Conservation (phyloP, 352 stramenopile species). For the Pythium dissimile region DNA sequence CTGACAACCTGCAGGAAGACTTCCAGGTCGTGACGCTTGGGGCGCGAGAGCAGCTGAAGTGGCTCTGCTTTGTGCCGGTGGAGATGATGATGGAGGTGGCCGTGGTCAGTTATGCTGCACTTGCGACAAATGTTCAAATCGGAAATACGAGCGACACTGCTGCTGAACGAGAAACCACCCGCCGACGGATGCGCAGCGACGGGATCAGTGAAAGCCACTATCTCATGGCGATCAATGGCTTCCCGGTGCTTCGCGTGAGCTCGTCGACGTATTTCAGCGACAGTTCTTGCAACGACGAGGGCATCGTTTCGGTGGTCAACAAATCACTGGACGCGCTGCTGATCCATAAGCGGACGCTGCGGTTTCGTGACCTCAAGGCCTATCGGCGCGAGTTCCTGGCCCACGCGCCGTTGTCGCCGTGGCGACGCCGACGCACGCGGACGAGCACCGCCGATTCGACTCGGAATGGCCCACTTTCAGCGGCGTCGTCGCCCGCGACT, state of each 20-base stretch:
- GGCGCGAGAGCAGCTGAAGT: slow-evolving; percentile 24
- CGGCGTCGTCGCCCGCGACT: background rate
- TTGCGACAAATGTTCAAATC: background rate
- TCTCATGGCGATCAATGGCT: slow-evolving; percentile 38
- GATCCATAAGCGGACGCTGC: slow-evolving; percentile 10
- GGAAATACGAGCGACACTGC: background rate
- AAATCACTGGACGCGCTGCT: slow-evolving; percentile 19
- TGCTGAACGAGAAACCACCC: background rate
- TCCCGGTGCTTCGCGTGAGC: slow-evolving; percentile 32
- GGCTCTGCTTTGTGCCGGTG: slow-evolving; percentile 26
- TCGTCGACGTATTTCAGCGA: slow-evolving; percentile 13
- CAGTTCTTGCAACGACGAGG: background rate
- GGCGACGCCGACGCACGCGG: slow-evolving; percentile 21
- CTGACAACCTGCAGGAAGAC: slow-evolving; percentile 19
- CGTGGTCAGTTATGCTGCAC: slow-evolving; percentile 28
- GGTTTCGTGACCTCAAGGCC: slow-evolving; percentile 30
- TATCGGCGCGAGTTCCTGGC: slow-evolving; percentile 32
- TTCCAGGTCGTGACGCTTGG: slow-evolving; percentile 29
- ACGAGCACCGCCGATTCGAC: slow-evolving; percentile 10
- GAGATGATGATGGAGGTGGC: slow-evolving; percentile 45
- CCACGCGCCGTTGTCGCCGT: slow-evolving; percentile 32
- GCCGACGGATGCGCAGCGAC: slow-evolving; percentile 19
- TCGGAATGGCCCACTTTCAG: background rate
- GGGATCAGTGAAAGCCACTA: slow-evolving; percentile 30
- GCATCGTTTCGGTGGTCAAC: slow-evolving; percentile 14